A percentile compares a stretch with the other conserved stretches of the same genome.
phyloP scores from a whole-genome alignment of 306 rosid genomes.

The Prunus padus region DNA sequence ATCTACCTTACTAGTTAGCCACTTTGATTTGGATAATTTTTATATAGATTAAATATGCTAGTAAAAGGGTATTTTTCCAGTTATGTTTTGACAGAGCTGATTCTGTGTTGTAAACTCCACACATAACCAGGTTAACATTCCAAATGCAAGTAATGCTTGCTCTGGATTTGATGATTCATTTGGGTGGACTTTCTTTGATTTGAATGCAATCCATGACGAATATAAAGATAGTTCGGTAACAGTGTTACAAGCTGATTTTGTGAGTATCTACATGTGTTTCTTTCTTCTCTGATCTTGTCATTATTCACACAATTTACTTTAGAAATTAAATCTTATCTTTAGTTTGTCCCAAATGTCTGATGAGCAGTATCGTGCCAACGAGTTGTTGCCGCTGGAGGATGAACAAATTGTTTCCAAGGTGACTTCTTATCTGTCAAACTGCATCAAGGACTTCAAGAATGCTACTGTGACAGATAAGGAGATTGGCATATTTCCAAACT shows the following conservation, averaged over 20 bases:
- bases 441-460: conserved; percentile 38
- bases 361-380: conserved; percentile 53
- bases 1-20: background rate
- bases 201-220: conserved; percentile 53
- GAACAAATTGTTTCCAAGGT: conserved; percentile 37
- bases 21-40: background rate
- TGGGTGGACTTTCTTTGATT: conserved; percentile 59
- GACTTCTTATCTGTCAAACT: conserved; percentile 48
- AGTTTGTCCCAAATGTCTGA: background rate
- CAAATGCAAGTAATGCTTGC: conserved; percentile 49
- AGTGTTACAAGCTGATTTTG: conserved; percentile 59
- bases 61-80: background rate
- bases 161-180: conserved; percentile 40
- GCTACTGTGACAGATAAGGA: conserved; percentile 36
- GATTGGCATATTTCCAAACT: conserved; percentile 47
- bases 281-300: background rate
- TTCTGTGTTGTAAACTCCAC: conserved; percentile 13
- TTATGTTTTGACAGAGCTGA: background rate
- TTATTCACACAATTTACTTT: background rate
- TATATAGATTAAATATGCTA: background rate
- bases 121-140: conserved; percentile 47
- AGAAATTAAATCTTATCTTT: background rate
- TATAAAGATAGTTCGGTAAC: conserved; percentile 36
- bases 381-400: conserved; percentile 44
- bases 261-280: conserved; percentile 27